Conservation (phyloP, 371 early-diverging fungal species). For the Racocetra persica region DNA sequence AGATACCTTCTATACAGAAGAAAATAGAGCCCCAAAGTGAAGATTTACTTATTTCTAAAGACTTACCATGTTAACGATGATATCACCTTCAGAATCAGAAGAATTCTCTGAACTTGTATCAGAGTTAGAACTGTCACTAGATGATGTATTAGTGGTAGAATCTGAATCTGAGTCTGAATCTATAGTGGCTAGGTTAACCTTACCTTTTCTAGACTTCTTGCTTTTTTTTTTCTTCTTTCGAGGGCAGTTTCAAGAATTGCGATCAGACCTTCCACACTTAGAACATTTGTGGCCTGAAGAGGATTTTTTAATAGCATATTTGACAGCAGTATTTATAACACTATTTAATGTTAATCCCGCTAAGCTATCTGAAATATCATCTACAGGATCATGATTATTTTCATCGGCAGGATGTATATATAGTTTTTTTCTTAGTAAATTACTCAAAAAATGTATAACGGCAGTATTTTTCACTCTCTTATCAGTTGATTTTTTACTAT, state of each 20-base stretch:
- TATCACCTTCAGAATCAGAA: constrained; percentile 15
- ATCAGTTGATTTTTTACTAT: too few relatives aligned
- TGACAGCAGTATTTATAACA: not conserved
- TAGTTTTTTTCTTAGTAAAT: constrained; percentile 9
- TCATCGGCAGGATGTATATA: not conserved
- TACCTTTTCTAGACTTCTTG: constrained; percentile 30
- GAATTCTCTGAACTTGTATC: constrained; percentile 5
- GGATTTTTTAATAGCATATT: not conserved
- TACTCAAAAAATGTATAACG: not conserved
- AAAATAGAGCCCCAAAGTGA: not conserved
- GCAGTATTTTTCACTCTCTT: too few relatives aligned
- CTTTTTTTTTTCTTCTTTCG: not conserved
- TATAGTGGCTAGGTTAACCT: constrained; percentile 17
- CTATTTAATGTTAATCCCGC: not conserved
- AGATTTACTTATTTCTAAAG: too few relatives aligned
- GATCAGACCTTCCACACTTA: not conserved
- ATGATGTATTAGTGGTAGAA: constrained; percentile 8
- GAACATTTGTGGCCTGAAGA: not conserved
- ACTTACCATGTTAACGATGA: not conserved
- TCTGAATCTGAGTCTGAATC: constrained; percentile 22
- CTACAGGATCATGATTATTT: not conserved
- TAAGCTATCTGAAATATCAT: constrained; percentile 18
- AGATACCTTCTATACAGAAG: not conserved
- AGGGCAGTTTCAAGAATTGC: not conserved
- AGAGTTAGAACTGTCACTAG: constrained; percentile 14